Percentiles rank a stretch among this genome's conserved stretches.
phyloP scores from a whole-genome alignment of 768 basidiomycete species.

The Hypholoma fasciculare region DNA sequence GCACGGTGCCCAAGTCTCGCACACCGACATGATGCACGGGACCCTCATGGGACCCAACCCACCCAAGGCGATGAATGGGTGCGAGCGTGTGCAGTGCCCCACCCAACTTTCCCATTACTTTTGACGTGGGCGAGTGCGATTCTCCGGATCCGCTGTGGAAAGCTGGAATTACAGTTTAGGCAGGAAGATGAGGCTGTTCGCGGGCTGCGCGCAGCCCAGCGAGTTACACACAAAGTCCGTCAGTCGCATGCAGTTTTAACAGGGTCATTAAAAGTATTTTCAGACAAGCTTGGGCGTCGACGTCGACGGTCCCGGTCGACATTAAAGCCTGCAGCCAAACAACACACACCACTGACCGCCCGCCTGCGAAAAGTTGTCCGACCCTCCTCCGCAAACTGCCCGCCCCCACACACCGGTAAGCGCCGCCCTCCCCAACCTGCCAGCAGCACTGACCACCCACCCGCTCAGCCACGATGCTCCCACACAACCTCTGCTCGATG shows the following conservation, averaged over 20 bases:
- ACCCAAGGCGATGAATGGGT: constrained; percentile 1
- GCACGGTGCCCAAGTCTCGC: not conserved
- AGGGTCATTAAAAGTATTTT: no score
- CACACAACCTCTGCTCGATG: constrained; percentile 87
- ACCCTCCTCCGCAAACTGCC: not conserved
- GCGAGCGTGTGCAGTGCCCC: not conserved
- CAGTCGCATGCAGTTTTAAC: no score
- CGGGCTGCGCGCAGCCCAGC: no score
- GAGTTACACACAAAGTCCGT: no score
- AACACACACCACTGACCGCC: not conserved
- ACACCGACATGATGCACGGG: not conserved
- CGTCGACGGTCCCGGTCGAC: no score
- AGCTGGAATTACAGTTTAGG: no score
- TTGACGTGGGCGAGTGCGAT: no score
- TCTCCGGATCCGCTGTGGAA: no score
- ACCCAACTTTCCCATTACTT: no score
- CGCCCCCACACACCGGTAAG: not conserved
- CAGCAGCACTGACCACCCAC: not conserved
- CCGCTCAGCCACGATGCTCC: constrained; percentile 40
- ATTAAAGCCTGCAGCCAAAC: not conserved
- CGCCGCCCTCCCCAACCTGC: not conserved
- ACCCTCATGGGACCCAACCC: not conserved
- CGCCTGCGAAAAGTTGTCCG: not conserved
- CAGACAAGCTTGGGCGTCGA: no score
- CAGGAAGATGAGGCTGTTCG: no score